Evolutionary conservation across 371 early-diverging fungal species (phyloP), one percentile per base, ranked within the genome.

Genomic region (Apophysomyces trapeziformis): DNA sequence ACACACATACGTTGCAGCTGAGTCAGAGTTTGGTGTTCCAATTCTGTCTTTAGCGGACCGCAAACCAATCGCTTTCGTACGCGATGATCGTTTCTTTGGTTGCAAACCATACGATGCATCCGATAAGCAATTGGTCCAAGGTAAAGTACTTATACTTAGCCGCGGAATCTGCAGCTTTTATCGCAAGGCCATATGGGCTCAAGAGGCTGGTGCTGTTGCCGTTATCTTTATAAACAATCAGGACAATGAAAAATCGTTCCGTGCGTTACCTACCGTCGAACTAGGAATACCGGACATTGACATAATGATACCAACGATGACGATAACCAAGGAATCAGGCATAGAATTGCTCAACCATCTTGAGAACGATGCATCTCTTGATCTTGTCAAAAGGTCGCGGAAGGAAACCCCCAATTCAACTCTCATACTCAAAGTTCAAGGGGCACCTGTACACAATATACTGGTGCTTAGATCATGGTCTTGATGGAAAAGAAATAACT

Each of bases 121-220:
- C 14, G 74, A 76, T 13, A 36, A 60, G 5, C n/a, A 60, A 1
- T 11, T 21, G 8, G 71, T 82, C 16, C 64, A 59, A 14, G 80
- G 64, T 14, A 76, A 70, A 8, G 71, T 85, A 7, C 39, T 84
- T 38, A 61, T 85, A 0, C 71, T 87, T 0, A 73, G 79, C 41
- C 73, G 85, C n/a, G 85, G 87, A 0, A 63, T 60, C 16, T 87
- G 87, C 68, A 66, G 68, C 4, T 87, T 87, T 64, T 66, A 74
- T 8, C 65, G 75, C 7, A 85, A 87, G 66, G 80, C 71, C 1
- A 47, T 67, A 9, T 68, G 73, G 58, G 85, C 85, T 0, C 85
- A 87, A 50, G 69, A 67, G 12, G 84, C 85, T 0, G 84, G 82
- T 0, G 87, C 87, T 1, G 43, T 67, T 1, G 83, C 77, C 0